phyloP scores from a whole-genome alignment of 148 eudicot genomes.

The Rhododendron ovatum region DNA sequence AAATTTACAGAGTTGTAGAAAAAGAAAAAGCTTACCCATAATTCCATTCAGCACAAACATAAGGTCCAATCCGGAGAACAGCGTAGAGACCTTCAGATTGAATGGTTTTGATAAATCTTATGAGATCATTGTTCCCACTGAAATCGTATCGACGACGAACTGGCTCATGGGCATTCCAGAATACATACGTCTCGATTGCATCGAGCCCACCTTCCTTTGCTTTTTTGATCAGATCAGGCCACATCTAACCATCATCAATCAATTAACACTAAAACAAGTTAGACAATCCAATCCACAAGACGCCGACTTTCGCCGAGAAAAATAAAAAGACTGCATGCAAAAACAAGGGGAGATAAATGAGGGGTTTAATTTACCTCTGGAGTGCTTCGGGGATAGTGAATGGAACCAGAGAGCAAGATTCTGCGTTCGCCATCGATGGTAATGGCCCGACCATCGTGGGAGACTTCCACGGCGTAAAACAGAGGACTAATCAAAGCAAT shows the following conservation, averaged over 20 bases:
- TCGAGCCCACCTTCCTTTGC: slow-evolving; percentile 56
- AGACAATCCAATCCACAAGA: not conserved
- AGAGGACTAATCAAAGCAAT: slow-evolving; percentile 6
- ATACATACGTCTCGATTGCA: slow-evolving; percentile 53
- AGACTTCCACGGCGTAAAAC: slow-evolving; percentile 23
- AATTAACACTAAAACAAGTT: not conserved
- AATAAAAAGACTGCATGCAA: no score
- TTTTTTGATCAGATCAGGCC: slow-evolving; percentile 67
- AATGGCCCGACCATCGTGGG: slow-evolving; percentile 47
- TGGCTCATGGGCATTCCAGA: slow-evolving; percentile 69
- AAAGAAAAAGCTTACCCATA: slow-evolving; percentile 39
- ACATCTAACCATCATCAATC: slow-evolving; percentile 35
- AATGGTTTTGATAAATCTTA: slow-evolving; percentile 49
- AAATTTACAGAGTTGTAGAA: not conserved
- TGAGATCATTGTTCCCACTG: slow-evolving; percentile 39
- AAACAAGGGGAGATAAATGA: no score
- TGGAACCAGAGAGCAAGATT: slow-evolving; percentile 49
- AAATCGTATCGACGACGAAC: slow-evolving; percentile 54
- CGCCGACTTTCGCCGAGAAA: not conserved
- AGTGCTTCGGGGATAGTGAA: slow-evolving; percentile 62
- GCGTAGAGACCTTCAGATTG: slow-evolving; percentile 57
- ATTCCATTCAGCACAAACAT: slow-evolving; percentile 79
- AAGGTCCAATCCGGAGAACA: slow-evolving; percentile 71
- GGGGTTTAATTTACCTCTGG: slow-evolving; percentile 21
- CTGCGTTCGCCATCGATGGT: slow-evolving; percentile 42